These are phyloP conservation scores for Monosporascus cannonballus DNA, from an alignment of 2,329 filamentous ascomycete genomes.

Conservation along the genomic window DNA sequence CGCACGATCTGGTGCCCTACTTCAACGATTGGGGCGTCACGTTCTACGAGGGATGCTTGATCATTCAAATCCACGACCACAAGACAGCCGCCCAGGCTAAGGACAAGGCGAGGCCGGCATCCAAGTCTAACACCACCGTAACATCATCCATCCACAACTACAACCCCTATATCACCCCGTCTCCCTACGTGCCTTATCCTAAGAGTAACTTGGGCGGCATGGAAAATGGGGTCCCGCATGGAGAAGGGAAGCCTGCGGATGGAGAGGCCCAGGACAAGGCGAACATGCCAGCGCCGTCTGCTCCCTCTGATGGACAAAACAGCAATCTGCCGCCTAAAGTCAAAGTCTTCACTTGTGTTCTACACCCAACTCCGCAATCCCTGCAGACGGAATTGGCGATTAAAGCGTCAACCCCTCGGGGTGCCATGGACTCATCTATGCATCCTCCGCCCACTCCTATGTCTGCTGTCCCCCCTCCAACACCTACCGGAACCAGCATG, in stretches of 20 bases:
- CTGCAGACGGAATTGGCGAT: slow-evolving; percentile 70
- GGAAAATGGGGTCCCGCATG: slow-evolving; percentile 18
- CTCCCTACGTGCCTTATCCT: slow-evolving; percentile 73
- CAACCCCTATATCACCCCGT: slow-evolving; percentile 84
- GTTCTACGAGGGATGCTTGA: slow-evolving; percentile 93
- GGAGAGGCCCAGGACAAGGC: slow-evolving; percentile 48
- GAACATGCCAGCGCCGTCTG: slow-evolving; percentile 47
- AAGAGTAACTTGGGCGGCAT: slow-evolving; percentile 35
- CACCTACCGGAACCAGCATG: slow-evolving; percentile 55
- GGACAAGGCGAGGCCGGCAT: slow-evolving; percentile 46
- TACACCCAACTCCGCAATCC: slow-evolving; percentile 76
- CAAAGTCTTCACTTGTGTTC: slow-evolving; percentile 68
- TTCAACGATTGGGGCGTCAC: slow-evolving; percentile 64
- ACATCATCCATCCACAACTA: slow-evolving; percentile 90
- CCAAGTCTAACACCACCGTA: slow-evolving; percentile 54
- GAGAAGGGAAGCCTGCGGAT: slow-evolving; percentile 33
- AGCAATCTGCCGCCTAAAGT: slow-evolving; percentile 47
- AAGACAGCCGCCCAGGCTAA: slow-evolving; percentile 59
- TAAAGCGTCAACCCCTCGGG: slow-evolving; percentile 64
- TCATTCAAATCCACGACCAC: slow-evolving; percentile 90
- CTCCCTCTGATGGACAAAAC: slow-evolving; percentile 39
- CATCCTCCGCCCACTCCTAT: slow-evolving; percentile 64
- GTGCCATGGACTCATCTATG: slow-evolving; percentile 32
- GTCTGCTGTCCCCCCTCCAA: slow-evolving; percentile 48
- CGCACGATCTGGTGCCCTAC: slow-evolving; percentile 81